Base-by-base conservation (phyloP, 306 rosid genomes). In the Calophaca sinica region DNA sequence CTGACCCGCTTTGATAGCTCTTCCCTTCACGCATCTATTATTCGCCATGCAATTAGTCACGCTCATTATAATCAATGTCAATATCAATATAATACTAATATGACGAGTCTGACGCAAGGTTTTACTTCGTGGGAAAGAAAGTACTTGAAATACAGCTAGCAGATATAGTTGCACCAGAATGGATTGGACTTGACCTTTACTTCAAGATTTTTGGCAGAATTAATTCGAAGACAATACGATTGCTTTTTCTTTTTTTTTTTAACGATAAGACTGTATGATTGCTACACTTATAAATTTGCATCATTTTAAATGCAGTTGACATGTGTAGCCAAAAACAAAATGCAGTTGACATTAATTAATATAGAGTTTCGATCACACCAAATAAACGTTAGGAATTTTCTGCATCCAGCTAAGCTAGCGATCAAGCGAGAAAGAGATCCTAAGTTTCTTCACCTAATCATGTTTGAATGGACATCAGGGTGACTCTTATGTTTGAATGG, bases 41-140 rank as follows among this genome's bases (percentile, higher is more conserved):
- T 41, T 14, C 44, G 5, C 3, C 38, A 32, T 32, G n/a, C 42
- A 31, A 32, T 11, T 12, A 59, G 32, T 59, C 14, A 59, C 44
- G 28, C 65, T 59, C 26, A 3, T 7, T 6, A 3, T 0, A 28
- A 4, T 20, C 26, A 20, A 20, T 1, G 26, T 20, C 0, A 0
- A 20, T 20, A 20, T 20, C 26, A 20, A 20, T 20, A 20, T 20
- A 20, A 20, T 20, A 20, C 26, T 0, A 20, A 20, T 20, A 20
- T 20, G 26, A 20, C 26, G 26, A 20, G 26, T 4, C 28, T 9
- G 42, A 38, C 38, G 9, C 20, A 44, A 13, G 32, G 33, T 41
- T 41, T 5, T 64, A 11, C 70, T 64, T 64, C 7, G 36, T 42
- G 36, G 4, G 70, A 28, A 64, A 64, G 52, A 8, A 64, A 64